Percentiles rank a stretch among this genome's conserved stretches.
Evolutionary conservation across 176 grass and related monocot species (phyloP).

Genomic region (barley (Hordeum vulgare)): DNA sequence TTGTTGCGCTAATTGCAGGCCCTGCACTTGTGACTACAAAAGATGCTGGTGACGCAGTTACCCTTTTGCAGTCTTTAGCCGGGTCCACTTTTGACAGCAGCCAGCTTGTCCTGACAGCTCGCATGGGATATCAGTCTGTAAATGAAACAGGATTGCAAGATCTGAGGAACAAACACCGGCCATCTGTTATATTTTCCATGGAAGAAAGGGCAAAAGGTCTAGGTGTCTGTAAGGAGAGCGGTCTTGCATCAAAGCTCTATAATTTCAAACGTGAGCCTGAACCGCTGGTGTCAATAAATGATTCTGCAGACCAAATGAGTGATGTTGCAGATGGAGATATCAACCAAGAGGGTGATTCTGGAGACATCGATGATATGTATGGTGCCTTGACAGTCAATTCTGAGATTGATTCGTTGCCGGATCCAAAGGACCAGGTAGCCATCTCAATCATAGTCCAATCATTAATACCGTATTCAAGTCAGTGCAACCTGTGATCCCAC

Average conservation of each 20-base stretch:
- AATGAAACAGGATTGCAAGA: constrained; percentile 72
- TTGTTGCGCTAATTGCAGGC: constrained; percentile 43
- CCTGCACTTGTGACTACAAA: constrained; percentile 94
- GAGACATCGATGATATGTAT: constrained; percentile 51
- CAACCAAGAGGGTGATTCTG: constrained; percentile 40
- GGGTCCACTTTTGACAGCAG: constrained; percentile 98
- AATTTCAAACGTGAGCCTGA: constrained; percentile 72
- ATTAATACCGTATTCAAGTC: not conserved
- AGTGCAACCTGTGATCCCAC: not conserved
- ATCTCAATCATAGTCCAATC: constrained; percentile 2
- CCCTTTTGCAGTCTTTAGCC: constrained; percentile 89
- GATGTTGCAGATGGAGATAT: constrained; percentile 43
- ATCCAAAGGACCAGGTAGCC: constrained; percentile 85
- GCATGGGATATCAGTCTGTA: constrained; percentile 86
- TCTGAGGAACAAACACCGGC: constrained; percentile 80
- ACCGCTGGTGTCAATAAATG: constrained; percentile 59
- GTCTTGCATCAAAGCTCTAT: constrained; percentile 79
- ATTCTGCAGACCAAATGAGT: constrained; percentile 37
- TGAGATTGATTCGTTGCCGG: constrained; percentile 78
- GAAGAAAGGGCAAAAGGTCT: constrained; percentile 83
- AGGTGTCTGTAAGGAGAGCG: constrained; percentile 48
- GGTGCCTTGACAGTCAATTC: constrained; percentile 51
- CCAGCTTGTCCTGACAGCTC: constrained; percentile 94
- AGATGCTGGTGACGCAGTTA: constrained; percentile 94
- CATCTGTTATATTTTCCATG: constrained; percentile 73